Base-by-base conservation (phyloP, 179 eudicot genomes). In the Beta macrorhiza region DNA sequence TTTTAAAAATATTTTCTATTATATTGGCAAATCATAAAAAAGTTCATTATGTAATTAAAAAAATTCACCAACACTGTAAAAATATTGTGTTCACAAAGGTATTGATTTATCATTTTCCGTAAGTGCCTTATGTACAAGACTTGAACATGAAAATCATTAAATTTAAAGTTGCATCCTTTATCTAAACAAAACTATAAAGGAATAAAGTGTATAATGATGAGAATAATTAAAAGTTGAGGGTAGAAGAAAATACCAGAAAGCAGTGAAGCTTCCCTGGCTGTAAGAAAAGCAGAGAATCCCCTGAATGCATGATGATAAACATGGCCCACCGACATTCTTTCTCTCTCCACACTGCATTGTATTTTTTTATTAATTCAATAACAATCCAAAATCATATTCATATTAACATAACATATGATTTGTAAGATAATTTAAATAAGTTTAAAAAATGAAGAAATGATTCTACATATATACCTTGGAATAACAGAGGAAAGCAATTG, bases 201-300 rank as follows among this genome's bases (percentile, higher is more conserved):
- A 76, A 53, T 47, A 20, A 14, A 37, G 15, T 47, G 15, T 7
- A 4, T 14, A 47, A 14, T 20, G 45, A 29, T 47, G 1, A 47
- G 5, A 16, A 57, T 6, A 5, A 44, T n/a, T 2, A 56, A 45
- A 71, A 71, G 2, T 2, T 56, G 61, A 19, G 12, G 22, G 37
- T 22, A 52, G 13, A 15, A 4, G 20, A 32, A 16, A 29, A 12
- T 81, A 87, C 90, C 88, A 13, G 88, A 87, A 74, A 87, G 84
- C 58, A 87, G 78, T 71, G 88, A 81, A 81, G 90, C 90, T 85
- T 85, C 73, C 8, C 63, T n/a, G 7, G 79, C 49, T 68, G 90
- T 85, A n/a, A 87, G 88, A 42, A 83, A 55, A 32, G 90, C 90
- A 68, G 88, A 85, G 81, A 87, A 87, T 22, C 88, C 90, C 81